Base-by-base conservation (phyloP, 768 basidiomycete species). In the Calvatia gigantea region DNA sequence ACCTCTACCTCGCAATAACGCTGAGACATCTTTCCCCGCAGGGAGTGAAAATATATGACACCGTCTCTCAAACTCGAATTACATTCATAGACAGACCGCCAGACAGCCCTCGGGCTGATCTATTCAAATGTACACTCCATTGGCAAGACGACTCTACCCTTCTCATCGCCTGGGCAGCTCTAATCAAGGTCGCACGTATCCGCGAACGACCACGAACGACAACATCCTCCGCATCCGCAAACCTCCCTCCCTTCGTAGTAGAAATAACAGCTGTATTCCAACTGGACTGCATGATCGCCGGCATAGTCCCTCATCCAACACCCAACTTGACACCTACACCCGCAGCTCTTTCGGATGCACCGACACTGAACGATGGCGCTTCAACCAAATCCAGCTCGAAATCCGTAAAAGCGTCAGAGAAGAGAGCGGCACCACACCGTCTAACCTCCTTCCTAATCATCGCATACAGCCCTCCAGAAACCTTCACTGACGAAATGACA, bases 41-140 rank as follows among this genome's bases (percentile, higher is more conserved):
- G 91, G 96, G 96, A 12, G 89, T 98, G 51, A 96, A 94, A 67
- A 87, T 99, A 44, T 96, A 95, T 67, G 95, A 98, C 67, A 87
- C 84, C 0, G 72, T 74, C 3, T 88, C 88, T 0, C 84, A 87
- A 61, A 83, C 83, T 17, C 84, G 89, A 6, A 86, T 98, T 45
- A 86, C 87, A 0, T 92, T 82, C 66, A 94, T 98, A 51, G 91
- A 95, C 68, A 80, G 94, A 33, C 86, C 88, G 12, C 64, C 80
- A 0, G 84, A 90, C 58, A 86, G 91, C 56, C 97, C 96, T 2
- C 83, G 97, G 37, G 89, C 94, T 0, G 97, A 99, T 65, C 78
- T 98, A 6, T 98, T 95, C 82, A 95, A 94, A 64, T 96, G 91
- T 66, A 88, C 83, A 0, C 78, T 99, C 1, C 75, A 86, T 55